Conservation (phyloP, 73 alveolate genomes). For the Paramecium caudatum region DNA sequence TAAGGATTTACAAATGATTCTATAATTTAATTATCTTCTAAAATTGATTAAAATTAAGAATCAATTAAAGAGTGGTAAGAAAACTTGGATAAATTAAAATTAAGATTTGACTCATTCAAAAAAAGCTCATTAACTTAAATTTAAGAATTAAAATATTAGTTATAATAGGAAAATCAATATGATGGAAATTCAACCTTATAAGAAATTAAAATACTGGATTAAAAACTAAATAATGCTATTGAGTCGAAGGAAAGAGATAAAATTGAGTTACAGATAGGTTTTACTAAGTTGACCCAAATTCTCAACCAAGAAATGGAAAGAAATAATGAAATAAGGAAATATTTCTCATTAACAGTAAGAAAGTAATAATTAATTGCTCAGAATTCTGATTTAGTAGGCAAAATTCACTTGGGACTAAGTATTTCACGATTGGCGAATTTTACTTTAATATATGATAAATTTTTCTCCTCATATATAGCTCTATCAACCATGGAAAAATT, state of each 20-base stretch:
- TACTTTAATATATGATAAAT: not conserved
- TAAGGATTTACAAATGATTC: not conserved
- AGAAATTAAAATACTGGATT: not conserved
- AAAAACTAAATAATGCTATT: not conserved
- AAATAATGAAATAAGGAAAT: too few species aligned
- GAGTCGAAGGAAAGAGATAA: not conserved
- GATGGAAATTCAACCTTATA: not conserved
- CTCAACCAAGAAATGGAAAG: too few species aligned
- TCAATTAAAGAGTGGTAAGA: not conserved
- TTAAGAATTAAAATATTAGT: not conserved
- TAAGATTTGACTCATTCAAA: constrained; percentile 9
- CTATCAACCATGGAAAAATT: not conserved
- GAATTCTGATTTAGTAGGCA: not conserved
- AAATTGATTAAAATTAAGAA: not conserved
- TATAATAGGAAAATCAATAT: not conserved
- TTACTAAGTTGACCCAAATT: too few species aligned
- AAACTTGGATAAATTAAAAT: not conserved
- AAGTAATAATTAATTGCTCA: not conserved
- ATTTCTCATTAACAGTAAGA: too few species aligned
- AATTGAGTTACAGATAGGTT: too few species aligned
- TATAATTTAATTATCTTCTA: not conserved
- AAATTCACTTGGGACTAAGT: not conserved
- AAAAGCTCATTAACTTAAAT: not conserved
- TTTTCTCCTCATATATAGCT: not conserved
- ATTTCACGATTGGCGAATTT: not conserved